Conservation (phyloP, 345 rosid genomes). For the Citrus cavaleriei region DNA sequence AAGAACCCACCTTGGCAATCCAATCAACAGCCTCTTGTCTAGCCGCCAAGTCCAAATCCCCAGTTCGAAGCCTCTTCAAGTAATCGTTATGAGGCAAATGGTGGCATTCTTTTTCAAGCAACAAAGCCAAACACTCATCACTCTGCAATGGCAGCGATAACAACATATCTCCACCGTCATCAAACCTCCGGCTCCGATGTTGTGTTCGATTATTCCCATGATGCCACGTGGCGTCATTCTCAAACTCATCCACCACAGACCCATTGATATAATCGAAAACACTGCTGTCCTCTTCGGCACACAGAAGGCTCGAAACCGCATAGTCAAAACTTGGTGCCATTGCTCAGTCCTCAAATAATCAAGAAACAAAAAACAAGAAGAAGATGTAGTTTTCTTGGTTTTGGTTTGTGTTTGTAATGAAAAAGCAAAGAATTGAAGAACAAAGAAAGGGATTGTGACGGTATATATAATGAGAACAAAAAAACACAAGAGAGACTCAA, state of each 20-base stretch:
- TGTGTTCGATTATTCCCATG: constrained; percentile 26
- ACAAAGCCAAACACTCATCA: constrained; percentile 46
- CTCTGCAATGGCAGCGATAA: constrained; percentile 53
- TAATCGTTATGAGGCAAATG: constrained; percentile 52
- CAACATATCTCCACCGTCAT: constrained; percentile 18
- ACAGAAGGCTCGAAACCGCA: constrained; percentile 46
- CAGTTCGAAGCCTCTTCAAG: constrained; percentile 46
- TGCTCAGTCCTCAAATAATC: constrained; percentile 4
- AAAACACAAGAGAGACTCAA: not conserved
- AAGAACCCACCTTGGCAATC: constrained; percentile 56
- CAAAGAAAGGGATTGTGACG: constrained; percentile 14
- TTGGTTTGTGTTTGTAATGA: not conserved
- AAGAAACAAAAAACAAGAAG: not conserved
- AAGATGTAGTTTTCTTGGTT: not conserved
- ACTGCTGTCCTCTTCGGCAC: constrained; percentile 46
- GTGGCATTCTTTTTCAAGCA: constrained; percentile 56
- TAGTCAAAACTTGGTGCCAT: constrained; percentile 69
- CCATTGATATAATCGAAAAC: constrained; percentile 36
- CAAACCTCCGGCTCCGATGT: constrained; percentile 21
- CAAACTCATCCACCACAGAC: constrained; percentile 31
- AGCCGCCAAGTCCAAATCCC: constrained; percentile 47
- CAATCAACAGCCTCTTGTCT: constrained; percentile 58
- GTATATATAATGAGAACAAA: constrained; percentile 15
- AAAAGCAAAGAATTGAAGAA: constrained; percentile 28
- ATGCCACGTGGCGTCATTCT: constrained; percentile 29